Evolutionary conservation across 169 alveolate genomes (phyloP).

Genomic region (Plasmodium fragile): DNA sequence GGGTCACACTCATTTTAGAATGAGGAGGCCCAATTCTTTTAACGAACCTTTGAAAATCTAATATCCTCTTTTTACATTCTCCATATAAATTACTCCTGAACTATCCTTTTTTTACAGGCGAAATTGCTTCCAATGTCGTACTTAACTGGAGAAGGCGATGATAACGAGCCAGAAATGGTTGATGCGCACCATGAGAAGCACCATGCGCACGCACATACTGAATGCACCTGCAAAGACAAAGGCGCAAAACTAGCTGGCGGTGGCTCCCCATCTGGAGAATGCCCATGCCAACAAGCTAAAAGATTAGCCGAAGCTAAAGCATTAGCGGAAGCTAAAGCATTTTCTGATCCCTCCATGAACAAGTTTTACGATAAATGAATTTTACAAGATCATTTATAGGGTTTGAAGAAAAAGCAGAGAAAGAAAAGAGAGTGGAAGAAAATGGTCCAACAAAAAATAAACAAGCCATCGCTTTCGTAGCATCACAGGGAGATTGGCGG

Average conservation of each 20-base stretch:
- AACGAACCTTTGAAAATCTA: neutral
- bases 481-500: neutral
- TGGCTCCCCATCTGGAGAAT: neutral
- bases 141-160: neutral
- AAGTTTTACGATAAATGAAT: neutral
- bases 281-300: constrained; percentile 9
- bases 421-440: neutral
- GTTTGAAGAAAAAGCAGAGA: neutral
- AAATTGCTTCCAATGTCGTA: neutral
- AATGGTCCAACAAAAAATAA: neutral
- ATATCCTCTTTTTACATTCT: neutral
- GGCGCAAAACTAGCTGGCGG: neutral
- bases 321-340: neutral
- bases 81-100: neutral
- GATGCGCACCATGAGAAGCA: neutral
- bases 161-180: no score
- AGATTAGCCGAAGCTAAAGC: constrained; percentile 5
- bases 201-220: neutral
- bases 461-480: neutral
- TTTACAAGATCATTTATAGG: neutral
- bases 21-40: neutral
- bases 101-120: neutral
- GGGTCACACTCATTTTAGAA: neutral
- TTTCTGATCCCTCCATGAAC: no score
- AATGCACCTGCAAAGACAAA: constrained; percentile 2